phyloP scores from a whole-genome alignment of 768 basidiomycete species.

The Paxillus rubicundulus region DNA sequence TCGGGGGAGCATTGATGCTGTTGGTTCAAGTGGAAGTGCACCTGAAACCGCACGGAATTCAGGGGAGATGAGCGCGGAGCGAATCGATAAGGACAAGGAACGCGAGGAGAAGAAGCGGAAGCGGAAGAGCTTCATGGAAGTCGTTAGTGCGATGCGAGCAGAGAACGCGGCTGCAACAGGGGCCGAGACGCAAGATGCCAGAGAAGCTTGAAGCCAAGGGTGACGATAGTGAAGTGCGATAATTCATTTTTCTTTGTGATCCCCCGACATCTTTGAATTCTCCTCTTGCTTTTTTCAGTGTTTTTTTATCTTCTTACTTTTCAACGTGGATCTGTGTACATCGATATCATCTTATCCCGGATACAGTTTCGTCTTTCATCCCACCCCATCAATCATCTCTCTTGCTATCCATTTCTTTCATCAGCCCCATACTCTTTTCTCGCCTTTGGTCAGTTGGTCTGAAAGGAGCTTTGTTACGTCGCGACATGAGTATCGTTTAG shows the following conservation, averaged over 20 bases:
- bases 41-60: slow-evolving; percentile 42
- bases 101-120: slow-evolving; percentile 63
- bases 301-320: slow-evolving; percentile 4
- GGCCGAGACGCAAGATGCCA: slow-evolving; percentile 7
- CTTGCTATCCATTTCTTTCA: slow-evolving; percentile 6
- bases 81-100: slow-evolving; percentile 47
- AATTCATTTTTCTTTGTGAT: slow-evolving; percentile 8
- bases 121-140: slow-evolving; percentile 54
- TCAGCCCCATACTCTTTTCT: background rate
- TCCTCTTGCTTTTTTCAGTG: background rate
- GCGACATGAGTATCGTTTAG: slow-evolving; percentile 10
- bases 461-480: background rate
- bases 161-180: slow-evolving; percentile 36
- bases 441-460: too few species aligned
- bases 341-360: slow-evolving; percentile 14
- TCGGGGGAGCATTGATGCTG: slow-evolving; percentile 18
- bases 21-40: slow-evolving; percentile 29
- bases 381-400: slow-evolving; percentile 14
- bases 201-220: slow-evolving; percentile 9
- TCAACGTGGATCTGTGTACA: slow-evolving; percentile 3
- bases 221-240: background rate
- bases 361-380: slow-evolving; percentile 8
- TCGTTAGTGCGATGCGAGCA: slow-evolving; percentile 30
- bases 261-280: slow-evolving; percentile 1
- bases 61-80: slow-evolving; percentile 51